phyloP scores from a whole-genome alignment of 192 early-diverging fungal genomes.

The Coemansia biformis region DNA sequence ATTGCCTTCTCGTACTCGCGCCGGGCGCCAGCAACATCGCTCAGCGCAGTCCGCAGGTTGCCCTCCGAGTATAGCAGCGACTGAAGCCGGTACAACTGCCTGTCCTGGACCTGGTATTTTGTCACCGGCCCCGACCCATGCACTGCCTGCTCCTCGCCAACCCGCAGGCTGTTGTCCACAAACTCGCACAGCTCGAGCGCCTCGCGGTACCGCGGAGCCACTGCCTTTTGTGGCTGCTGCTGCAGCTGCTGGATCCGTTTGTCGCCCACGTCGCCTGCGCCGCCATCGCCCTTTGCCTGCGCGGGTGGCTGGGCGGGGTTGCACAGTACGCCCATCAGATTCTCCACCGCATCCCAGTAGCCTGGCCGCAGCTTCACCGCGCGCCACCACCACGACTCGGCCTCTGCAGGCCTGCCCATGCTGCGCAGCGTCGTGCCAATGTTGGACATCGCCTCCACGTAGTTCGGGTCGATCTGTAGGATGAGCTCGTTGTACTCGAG shows the following conservation, averaged over 20 bases:
- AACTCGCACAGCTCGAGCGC: conserved; percentile 78
- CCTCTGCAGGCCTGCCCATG: conserved; percentile 64
- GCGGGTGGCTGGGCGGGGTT: conserved; percentile 9
- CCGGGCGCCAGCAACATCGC: conserved; percentile 64
- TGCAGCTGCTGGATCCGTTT: conserved; percentile 7
- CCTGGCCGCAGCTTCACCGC: conserved; percentile 79
- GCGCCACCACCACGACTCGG: conserved; percentile 78
- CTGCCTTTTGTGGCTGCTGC: conserved; percentile 2
- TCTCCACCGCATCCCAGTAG: conserved; percentile 91
- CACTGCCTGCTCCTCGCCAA: conserved; percentile 9
- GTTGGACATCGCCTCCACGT: conserved; percentile 89
- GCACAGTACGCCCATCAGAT: conserved; percentile 77
- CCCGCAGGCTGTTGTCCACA: conserved; percentile 60
- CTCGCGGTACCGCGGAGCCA: conserved; percentile 61
- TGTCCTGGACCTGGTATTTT: conserved; percentile 51
- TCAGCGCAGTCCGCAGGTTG: conserved; percentile 73
- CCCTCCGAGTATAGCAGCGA: conserved; percentile 85
- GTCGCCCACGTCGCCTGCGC: background rate
- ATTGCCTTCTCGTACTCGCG: conserved; percentile 80
- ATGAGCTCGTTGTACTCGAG: conserved; percentile 79
- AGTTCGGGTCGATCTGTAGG: conserved; percentile 72
- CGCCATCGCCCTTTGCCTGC: background rate
- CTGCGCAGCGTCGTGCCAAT: conserved; percentile 84
- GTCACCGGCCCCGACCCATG: conserved; percentile 8
- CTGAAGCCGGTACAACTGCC: conserved; percentile 66